Base-by-base conservation (phyloP, 1,284 basidiomycete species). In the Neotropicomus parvogracilis region DNA sequence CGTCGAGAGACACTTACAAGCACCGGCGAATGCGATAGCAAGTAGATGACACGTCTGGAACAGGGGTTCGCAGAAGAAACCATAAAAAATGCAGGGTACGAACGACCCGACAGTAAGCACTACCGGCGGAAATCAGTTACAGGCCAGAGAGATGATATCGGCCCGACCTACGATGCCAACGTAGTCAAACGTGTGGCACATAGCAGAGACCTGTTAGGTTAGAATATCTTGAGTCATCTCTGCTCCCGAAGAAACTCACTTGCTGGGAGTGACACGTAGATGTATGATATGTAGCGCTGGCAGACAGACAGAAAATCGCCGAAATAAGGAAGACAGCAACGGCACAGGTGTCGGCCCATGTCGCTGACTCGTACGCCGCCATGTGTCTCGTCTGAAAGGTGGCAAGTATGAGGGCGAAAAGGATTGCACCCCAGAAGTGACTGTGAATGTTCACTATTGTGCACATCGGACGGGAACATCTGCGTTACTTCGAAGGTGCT, bases 361-460 rank as follows among this genome's bases (percentile, higher is more conserved):
- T 80, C 24, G 80, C 72, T 21, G 72, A 69, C 12, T 72, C 71
- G 54, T 83, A 72, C 34, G 68, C 65, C 26, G 66, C 66, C 44
- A 83, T 65, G 58, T 84, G 71, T 49, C 71, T 73, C 9, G 74
- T 69, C 36, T 73, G 68, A 52, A 79, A 77, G 4, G 79, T 78
- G 48, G 69, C 68, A 40, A 85, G 65, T 45, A 91, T 72, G 58
- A 83, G 77, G 16, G 71, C 59, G 63, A 93, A 92, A 44, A 89
- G 60, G 11, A 83, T 61, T 14, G 86, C 84, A 26, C 86, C 91
- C 73, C 82, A 79, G 8, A 94, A 73, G 63, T 95, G 93, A 44
- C 79, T 88, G 67, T 94, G 91, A 44, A 95, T 93, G 69, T 97
- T 95, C 53, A 95, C 90, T 92, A 50, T 24, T 24, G 39, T 38